Evolutionary conservation across 495 filamentous ascomycete genomes (phyloP).

Genomic region (Tuber calosporum): DNA sequence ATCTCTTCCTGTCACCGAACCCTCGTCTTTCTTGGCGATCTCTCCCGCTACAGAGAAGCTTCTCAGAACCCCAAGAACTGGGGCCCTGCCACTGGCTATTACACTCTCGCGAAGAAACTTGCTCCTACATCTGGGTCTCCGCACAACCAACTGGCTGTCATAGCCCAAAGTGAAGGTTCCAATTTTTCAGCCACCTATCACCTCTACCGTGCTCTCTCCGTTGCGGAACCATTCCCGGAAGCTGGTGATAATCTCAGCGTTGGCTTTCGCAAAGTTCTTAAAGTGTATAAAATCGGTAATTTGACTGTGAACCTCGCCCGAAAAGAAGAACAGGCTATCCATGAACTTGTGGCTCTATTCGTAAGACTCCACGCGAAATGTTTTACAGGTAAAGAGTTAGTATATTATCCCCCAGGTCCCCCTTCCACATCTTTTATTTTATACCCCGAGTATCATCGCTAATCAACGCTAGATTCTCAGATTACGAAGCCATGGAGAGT

Average conservation of each 20-base stretch:
- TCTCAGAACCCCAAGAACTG: conserved; percentile 62
- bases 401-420: neutral
- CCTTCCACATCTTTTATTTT: neutral
- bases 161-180: conserved; percentile 65
- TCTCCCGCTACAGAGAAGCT: conserved; percentile 81
- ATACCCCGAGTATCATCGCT: neutral
- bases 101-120: conserved; percentile 69
- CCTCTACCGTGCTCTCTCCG: conserved; percentile 72
- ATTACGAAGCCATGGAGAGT: conserved; percentile 76
- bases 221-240: conserved; percentile 62
- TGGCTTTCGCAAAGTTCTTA: conserved; percentile 67
- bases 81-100: conserved; percentile 75
- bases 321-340: conserved; percentile 44
- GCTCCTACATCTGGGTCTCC: conserved; percentile 70
- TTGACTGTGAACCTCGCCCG: conserved; percentile 48
- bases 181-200: conserved; percentile 81
- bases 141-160: conserved; percentile 83
- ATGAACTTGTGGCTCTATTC: conserved; percentile 60
- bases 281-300: conserved; percentile 55
- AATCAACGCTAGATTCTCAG: conserved; percentile 50
- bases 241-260: conserved; percentile 69
- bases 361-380: conserved; percentile 79
- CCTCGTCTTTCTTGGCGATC: conserved; percentile 78
- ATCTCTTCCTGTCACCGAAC: conserved; percentile 73
- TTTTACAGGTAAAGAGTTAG: conserved; percentile 58